Base-by-base conservation (phyloP, 768 basidiomycete genomes). In the Naganishia randhawae region DNA sequence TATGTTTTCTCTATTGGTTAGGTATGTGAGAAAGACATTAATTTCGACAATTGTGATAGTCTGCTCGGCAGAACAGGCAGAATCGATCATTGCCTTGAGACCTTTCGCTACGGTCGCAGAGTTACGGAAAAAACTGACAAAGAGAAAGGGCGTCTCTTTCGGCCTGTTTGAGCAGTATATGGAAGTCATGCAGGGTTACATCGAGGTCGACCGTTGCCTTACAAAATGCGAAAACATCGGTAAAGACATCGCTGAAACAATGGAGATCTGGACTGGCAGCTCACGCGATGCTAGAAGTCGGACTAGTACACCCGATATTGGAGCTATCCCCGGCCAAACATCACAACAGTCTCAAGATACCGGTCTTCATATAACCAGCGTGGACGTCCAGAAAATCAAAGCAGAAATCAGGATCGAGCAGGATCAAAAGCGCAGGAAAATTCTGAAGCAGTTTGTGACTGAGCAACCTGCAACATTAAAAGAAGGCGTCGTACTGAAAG, bases 91-190 rank as follows among this genome's bases (percentile, higher is more conserved):
- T 65, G 84, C 84, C 19, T 81, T 91, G 14, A 87, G 95, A 53
- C 92, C 92, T 0, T 99, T 91, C 78, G 76, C 78, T n/a, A 86
- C 86, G 14, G 83, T 88, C 39, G 87, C 88, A 32, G 90, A 93
- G 67, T 82, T 95, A 53, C 86, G 86, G 52, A 76, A 76, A 50
- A 94, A 89, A 79, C 84, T 98, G 10, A 89, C 87, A n/a, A 90
- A 87, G 82, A 94, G 91, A 82, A 93, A 91, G 75, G 94, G 95
- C 25, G 87, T 99, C 74, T 93, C 92, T 70, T 84, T 90, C 69
- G 86, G 89, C 66, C 84, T 98, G 78, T 91, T 98, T 77, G 92
- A 95, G 75, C 92, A 94, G 72, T 93, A 90, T 77, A 86, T 86
- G 65, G 84, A 86, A 45, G 89, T 96, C 73, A 88, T 97, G 76